These are phyloP conservation scores for Rutstroemia sp. DNA, from an alignment of 2,329 filamentous ascomycete species.

Conservation along the genomic window DNA sequence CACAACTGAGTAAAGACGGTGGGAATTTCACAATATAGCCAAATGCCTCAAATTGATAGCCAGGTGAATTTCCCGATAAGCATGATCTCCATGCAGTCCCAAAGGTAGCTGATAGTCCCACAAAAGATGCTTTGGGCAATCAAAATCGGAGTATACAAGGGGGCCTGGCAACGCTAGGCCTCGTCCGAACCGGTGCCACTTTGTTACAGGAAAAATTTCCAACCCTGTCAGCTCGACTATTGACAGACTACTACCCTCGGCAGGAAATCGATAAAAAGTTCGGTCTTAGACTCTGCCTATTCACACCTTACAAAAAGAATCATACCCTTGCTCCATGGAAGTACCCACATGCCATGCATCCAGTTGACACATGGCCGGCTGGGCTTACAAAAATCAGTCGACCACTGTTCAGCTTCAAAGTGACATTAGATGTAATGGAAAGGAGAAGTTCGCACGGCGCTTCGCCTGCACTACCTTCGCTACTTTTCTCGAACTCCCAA, in stretches of 20 bases:
- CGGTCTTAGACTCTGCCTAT: too few species aligned
- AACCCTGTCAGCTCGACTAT: slow-evolving; percentile 8
- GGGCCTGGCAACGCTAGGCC: background rate
- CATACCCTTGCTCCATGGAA: background rate
- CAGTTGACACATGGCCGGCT: too few species aligned
- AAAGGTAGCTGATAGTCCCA: background rate
- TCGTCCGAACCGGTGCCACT: background rate
- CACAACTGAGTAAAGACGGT: background rate
- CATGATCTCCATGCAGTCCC: slow-evolving; percentile 1
- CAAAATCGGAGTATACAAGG: slow-evolving; percentile 2
- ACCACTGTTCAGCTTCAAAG: too few species aligned
- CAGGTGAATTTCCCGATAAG: slow-evolving; percentile 5
- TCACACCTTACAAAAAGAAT: background rate
- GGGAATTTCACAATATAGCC: slow-evolving; percentile 9
- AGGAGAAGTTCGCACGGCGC: too few species aligned
- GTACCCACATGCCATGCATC: background rate
- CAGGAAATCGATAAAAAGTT: background rate
- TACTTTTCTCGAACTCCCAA: background rate
- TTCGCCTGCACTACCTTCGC: background rate
- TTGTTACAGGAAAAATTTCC: background rate
- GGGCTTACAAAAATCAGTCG: too few species aligned
- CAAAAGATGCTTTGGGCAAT: background rate
- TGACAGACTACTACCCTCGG: background rate
- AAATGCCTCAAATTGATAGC: background rate
- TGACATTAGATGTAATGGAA: too few species aligned